These are phyloP conservation scores for Neltuma alba DNA, from an alignment of 306 rosid genomes.

Conservation along the genomic window DNA sequence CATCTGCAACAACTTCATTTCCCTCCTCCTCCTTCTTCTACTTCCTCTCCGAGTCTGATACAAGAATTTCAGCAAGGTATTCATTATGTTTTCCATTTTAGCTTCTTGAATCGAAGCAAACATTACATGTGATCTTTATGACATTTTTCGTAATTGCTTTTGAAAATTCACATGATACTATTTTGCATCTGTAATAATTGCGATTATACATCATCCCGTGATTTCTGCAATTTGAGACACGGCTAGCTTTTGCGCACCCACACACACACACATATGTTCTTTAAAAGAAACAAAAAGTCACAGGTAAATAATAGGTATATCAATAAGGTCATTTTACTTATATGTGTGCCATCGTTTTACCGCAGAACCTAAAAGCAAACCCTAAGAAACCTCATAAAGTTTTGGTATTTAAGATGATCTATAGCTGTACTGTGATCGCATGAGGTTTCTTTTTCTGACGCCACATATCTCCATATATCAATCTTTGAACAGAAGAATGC, in stretches of 20 bases:
- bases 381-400: neutral
- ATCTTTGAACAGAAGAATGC: constrained; percentile 54
- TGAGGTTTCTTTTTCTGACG: neutral
- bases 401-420: neutral
- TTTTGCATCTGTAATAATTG: neutral
- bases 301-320: neutral
- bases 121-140: neutral
- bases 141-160: neutral
- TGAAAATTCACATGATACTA: neutral
- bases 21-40: constrained; percentile 22
- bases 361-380: neutral
- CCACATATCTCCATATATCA: neutral
- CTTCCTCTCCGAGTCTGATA: constrained; percentile 26
- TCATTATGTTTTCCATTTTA: neutral
- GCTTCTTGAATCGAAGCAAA: neutral
- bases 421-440: neutral
- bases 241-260: neutral
- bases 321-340: neutral
- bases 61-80: constrained; percentile 43
- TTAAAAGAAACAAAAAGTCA: neutral
- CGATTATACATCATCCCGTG: neutral
- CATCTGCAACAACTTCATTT: constrained; percentile 46
- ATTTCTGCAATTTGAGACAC: neutral
- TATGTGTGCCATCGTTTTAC: neutral
- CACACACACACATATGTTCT: too few relatives aligned